Evolutionary conservation across 176 grass and related monocot species (phyloP), one percentile per base, ranked within the genome.

Genomic region (Tillandsia leiboldiana): DNA sequence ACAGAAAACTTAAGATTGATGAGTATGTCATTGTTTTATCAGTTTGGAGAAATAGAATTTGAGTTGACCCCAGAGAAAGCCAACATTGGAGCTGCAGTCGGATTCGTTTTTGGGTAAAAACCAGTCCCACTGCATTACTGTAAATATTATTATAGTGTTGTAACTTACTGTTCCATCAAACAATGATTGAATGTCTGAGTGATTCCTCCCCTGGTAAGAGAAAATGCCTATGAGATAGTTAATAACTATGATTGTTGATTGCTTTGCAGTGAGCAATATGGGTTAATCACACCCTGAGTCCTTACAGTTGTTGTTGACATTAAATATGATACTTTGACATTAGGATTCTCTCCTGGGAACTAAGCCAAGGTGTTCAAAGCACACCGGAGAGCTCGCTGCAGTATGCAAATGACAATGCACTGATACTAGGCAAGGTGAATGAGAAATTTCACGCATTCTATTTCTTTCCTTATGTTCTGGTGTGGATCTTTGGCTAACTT

Each of bases 21-120:
- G n/a, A 62, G 61, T 2, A 14, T 83, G 13, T 53, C 63, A 47
- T 67, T 48, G 42, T 72, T 14, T 71, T 79, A 0, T 72, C 86
- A 97, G 86, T 92, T 97, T 83, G 89, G 86, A 79, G 81, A 87
- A 63, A 71, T 92, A 27, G 83, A 87, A 64, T 85, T 90, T 8
- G 86, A 85, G 23, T 77, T 97, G 79, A 92, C 86, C 24, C 33
- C 81, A 53, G 68, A 71, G 70, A 97, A 76, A 52, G 89, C 93
- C 0, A 79, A 77, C 22, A 85, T 83, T 42, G 89, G 93, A 70
- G 86, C 89, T 71, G 89, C 64, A 73, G 51, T 87, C 64, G 86
- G 76, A 69, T 63, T 85, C 1, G 42, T 79, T 81, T 97, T 97
- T 11, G 89, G 86, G 93, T 90, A 90, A 85, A 10, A 70, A 79